Percentiles rank a stretch among this genome's conserved stretches.
Evolutionary conservation across 208 protist genomes (phyloP).

Genomic region (Wallacemonas rigidus): DNA sequence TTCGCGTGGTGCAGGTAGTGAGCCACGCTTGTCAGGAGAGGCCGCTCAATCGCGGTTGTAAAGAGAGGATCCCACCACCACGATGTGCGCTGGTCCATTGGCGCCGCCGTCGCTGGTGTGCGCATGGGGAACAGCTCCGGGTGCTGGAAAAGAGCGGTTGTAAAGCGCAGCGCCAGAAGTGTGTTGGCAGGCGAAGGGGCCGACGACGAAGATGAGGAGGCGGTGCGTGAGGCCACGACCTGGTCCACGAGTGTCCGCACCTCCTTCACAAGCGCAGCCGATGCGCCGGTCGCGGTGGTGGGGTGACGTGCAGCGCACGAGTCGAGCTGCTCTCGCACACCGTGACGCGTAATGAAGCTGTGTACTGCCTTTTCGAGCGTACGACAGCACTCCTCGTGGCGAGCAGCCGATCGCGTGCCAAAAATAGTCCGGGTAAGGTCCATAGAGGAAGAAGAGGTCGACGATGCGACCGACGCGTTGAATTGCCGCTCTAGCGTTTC

Average conservation of each 20-base stretch:
- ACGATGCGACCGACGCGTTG: background rate
- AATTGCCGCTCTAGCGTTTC: constrained; percentile 36
- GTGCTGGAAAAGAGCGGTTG: background rate
- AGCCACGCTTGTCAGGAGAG: constrained; percentile 66
- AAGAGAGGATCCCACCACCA: constrained; percentile 73
- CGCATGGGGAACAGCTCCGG: constrained; percentile 4
- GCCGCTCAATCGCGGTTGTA: constrained; percentile 51
- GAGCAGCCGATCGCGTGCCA: constrained; percentile 15
- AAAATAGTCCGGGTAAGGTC: constrained; percentile 29
- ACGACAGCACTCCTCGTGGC: background rate
- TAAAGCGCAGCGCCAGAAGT: constrained; percentile 3
- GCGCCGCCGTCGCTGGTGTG: background rate
- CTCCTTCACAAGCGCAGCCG: background rate
- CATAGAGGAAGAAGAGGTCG: background rate
- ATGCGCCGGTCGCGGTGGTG: background rate
- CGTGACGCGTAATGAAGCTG: constrained; percentile 32
- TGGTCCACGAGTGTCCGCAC: background rate
- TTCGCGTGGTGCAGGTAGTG: constrained; percentile 73
- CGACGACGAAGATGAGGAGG: constrained; percentile 15
- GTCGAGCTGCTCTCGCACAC: background rate
- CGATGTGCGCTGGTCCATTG: constrained; percentile 2
- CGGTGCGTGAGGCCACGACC: constrained; percentile 14
- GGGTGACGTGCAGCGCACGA: background rate
- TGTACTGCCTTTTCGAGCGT: constrained; percentile 43
- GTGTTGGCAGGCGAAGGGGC: background rate